Base-by-base conservation (phyloP, 2,329 filamentous ascomycete species). In the Stylonectria norvegica region DNA sequence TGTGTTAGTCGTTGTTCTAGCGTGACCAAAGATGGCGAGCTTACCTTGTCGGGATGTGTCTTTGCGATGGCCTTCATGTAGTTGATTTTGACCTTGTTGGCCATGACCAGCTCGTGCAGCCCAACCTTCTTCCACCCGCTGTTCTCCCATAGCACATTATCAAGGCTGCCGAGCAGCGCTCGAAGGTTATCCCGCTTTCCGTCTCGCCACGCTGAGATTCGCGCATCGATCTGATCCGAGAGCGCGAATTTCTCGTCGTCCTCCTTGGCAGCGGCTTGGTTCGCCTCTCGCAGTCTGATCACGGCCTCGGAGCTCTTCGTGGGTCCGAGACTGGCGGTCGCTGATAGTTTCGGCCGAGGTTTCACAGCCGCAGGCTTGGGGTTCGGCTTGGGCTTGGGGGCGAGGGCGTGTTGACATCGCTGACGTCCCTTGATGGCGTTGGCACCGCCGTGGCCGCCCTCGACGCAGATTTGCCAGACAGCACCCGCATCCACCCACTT, bases 21-120 rank as follows among this genome's bases (percentile, higher is more conserved):
- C 4, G 5, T 17, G 8, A 2, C 11, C 7, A 25, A 8, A 14
- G 27, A 29, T 8, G 9, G 7, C 4, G 8, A 30, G 25, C 80
- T 67, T 74, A 96, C 93, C 85, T 98, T 98, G 65, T 98, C 93
- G 45, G 93, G 93, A 75, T 98, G 93, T 54, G 93, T 93, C 75
- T 96, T 97, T 9, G 85, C 88, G 75, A 98, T 97, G 5, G 91
- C 93, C 78, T 95, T 96, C 93, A 98, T 97, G 63, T 98, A 98
- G 45, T 86, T 75, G 50, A 98, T 85, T 78, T 98, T 98, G 63
- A 97, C 93, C 73, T 91, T 95, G 53, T 87, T 89, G 22, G 89
- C 83, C 76, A 95, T 78, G 37, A 98, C 85, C 53, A 98, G 66
- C 69, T 98, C 93, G 50, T 90, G 85, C 80, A 98, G 81, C 20